Base-by-base conservation (phyloP, 352 stramenopile genomes). In the Phytophthora constricta region DNA sequence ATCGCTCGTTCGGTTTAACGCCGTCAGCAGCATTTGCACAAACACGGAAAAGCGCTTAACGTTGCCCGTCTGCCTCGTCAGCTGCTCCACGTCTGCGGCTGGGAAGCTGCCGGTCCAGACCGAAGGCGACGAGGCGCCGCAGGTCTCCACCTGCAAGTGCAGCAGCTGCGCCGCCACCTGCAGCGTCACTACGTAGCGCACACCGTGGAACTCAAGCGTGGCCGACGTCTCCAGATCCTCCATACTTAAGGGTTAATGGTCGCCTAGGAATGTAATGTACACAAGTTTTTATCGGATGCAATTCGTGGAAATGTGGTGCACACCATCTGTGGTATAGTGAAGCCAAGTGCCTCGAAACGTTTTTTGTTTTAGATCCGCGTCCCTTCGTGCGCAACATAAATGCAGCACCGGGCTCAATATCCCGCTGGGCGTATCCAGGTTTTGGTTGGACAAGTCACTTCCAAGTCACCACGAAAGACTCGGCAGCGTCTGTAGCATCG, bases 31-130 rank as follows among this genome's bases (percentile, higher is more conserved):
- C 93, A 98, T 98, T 61, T 93, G 95, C 28, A 96, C 88, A 57
- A 98, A 98, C 7, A 97, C 84, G 5, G 76, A 56, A 47, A 98
- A 98, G 42, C 81, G 86, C 72, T 98, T 98, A 71, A 86, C 97
- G 71, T 97, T 98, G 58, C 95, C 92, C 23, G 95, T 98, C 69
- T 98, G 97, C 14, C 86, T 81, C 46, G 94, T 98, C 45, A 98
- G 86, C 61, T 97, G 87, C 70, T 98, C 92, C 4, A 98, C 65
- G 51, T 98, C 83, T 82, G 60, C 41, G 17, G 82, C 73, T 1
- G 80, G 74, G 50, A 95, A 92, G 25, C 66, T 70, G n/a, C 70
- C 84, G 27, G 79, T 90, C 84, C 84, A 93, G 73, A 83, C 64
- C 34, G 42, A 34, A n/a, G 20, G 27, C 8, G 23, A 16, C 19